Base-by-base conservation (phyloP, 495 filamentous ascomycete species). In the Penicillium longicatenatum region DNA sequence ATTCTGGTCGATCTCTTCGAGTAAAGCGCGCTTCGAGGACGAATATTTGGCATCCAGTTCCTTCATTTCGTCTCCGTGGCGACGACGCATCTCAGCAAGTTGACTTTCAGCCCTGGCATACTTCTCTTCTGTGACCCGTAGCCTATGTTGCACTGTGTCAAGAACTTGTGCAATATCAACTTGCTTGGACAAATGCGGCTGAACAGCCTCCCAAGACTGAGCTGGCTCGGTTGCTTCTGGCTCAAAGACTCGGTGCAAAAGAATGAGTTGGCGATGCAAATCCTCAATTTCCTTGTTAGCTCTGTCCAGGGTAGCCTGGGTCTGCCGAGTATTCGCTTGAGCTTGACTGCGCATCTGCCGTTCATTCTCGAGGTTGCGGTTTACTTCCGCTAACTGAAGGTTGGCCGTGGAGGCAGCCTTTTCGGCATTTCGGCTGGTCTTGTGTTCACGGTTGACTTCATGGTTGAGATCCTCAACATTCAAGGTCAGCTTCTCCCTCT, bases 391-490 rank as follows among this genome's bases (percentile, higher is more conserved):
- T 4, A 98, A 76, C 66, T 98, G 93, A 31, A 89, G 83, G 12
- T 86, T 90, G 26, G 87, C 81, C 22, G 83, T 87, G 2, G 93
- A 97, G n/a, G 91, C 89, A 12, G 84, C 83, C 63, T 96, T 94
- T 73, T 98, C 94, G 16, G 94, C 94, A 69, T 87, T 92, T 16
- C 94, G 88, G 60, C 86, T 96, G 39, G 86, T 86, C 75, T 97
- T 94, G 62, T 94, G 93, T 70, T 97, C 94, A 14, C 91, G 80
- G 24, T 86, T 89, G 37, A 97, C 82, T 71, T 98, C 93, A 69
- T 98, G 94, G 62, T 93, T 97, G 24, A 97, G 78, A 70, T 98
- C 94, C 65, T 98, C 94, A 14, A 97, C 70, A 63, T 81, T 92
- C 50, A 98, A 79, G 20, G 92, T 83, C 33, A 98, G 76, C 74